Evolutionary conservation across 2,329 filamentous ascomycete species (phyloP).

Genomic region (Cadophora luteo-olivacea): DNA sequence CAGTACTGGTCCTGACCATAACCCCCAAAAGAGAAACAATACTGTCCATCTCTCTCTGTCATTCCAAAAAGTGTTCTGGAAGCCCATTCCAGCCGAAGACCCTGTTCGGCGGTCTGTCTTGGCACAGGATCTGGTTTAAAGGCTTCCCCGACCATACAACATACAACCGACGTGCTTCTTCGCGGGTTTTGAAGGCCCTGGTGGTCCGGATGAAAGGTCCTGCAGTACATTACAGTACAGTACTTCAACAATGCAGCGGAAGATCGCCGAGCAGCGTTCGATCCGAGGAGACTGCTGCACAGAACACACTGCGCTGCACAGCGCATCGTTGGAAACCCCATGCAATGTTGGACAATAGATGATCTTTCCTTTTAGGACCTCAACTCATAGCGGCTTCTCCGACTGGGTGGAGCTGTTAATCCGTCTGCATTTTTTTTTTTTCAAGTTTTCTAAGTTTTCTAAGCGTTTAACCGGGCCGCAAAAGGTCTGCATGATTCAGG

Average conservation of each 20-base stretch:
- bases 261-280: background rate
- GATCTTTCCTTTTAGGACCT: conserved; percentile 6
- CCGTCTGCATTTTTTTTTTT: background rate
- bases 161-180: background rate
- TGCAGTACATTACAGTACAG: background rate
- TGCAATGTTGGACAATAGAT: background rate
- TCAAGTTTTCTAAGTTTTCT: background rate
- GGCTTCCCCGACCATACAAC: background rate
- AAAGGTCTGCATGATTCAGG: background rate
- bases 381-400: conserved; percentile 6
- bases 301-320: background rate
- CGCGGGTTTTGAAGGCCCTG: conserved; percentile 6
- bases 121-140: background rate
- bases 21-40: background rate
- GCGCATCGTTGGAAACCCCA: background rate
- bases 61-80: background rate
- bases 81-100: background rate
- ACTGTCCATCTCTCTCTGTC: background rate
- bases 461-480: background rate
- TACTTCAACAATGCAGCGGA: background rate
- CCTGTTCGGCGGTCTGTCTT: background rate
- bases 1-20: background rate
- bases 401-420: background rate
- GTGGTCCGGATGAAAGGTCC: conserved; percentile 3
- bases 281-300: background rate